Conservation (phyloP, 805 yeast species). For the Komagataella ulmi region DNA sequence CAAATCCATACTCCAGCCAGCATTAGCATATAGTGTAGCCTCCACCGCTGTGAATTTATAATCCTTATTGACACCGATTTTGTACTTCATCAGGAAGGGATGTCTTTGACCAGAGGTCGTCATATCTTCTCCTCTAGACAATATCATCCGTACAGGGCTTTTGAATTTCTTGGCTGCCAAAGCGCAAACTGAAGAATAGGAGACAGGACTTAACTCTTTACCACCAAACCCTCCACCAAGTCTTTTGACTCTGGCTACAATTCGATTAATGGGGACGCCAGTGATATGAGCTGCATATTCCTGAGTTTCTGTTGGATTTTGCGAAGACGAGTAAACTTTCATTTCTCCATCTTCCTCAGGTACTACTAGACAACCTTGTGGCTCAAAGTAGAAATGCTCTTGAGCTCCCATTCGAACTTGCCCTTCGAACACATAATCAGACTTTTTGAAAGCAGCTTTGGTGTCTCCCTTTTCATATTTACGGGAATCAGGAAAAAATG, state of each 20-base stretch:
- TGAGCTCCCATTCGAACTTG: slow-evolving; percentile 28
- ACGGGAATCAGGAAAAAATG: slow-evolving; percentile 23
- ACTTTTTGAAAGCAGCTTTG: slow-evolving; percentile 20
- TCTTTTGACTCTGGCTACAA: slow-evolving; percentile 27
- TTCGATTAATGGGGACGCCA: slow-evolving; percentile 26
- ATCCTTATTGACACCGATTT: slow-evolving; percentile 26
- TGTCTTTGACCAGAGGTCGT: slow-evolving; percentile 30
- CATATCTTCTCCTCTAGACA: slow-evolving; percentile 31
- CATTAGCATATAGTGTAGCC: slow-evolving; percentile 27
- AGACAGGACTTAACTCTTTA: slow-evolving; percentile 29
- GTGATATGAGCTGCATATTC: slow-evolving; percentile 26
- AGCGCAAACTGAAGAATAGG: slow-evolving; percentile 23
- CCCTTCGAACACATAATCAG: slow-evolving; percentile 22
- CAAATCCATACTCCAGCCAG: slow-evolving; percentile 35
- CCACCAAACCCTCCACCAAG: slow-evolving; percentile 41
- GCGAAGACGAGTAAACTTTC: slow-evolving; percentile 28
- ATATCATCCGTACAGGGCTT: slow-evolving; percentile 26
- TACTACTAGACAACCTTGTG: slow-evolving; percentile 28
- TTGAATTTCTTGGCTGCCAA: slow-evolving; percentile 28
- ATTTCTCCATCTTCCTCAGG: slow-evolving; percentile 34
- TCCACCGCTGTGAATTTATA: slow-evolving; percentile 25
- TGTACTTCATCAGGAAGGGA: slow-evolving; percentile 29
- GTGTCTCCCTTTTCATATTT: slow-evolving; percentile 24
- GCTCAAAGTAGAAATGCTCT: slow-evolving; percentile 34
- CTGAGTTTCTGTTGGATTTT: slow-evolving; percentile 31